Conservation (phyloP, 1,284 basidiomycete genomes). For the Farysia itapuensis region DNA sequence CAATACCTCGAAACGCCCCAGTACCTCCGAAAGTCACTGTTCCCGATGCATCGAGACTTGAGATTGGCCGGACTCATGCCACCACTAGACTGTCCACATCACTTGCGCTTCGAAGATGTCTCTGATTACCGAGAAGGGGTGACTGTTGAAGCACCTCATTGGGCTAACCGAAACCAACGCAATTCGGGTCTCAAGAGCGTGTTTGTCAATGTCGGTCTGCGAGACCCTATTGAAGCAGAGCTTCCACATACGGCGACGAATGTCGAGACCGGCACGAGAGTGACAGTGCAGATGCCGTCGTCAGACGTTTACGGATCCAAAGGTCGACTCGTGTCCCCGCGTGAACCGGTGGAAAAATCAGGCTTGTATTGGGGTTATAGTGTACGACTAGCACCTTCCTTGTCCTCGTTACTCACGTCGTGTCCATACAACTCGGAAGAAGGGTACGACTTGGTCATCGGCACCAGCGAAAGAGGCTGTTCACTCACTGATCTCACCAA, state of each 20-base stretch:
- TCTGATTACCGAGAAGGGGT: slow-evolving; percentile 56
- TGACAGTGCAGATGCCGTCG: slow-evolving; percentile 49
- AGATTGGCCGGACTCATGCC: slow-evolving; percentile 57
- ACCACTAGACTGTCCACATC: slow-evolving; percentile 58
- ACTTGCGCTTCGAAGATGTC: slow-evolving; percentile 53
- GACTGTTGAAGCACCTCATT: slow-evolving; percentile 31
- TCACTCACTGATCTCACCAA: slow-evolving; percentile 22
- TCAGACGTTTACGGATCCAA: background rate
- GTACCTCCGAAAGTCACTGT: slow-evolving; percentile 56
- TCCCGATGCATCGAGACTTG: slow-evolving; percentile 58
- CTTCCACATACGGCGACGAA: background rate
- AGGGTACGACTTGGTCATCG: slow-evolving; percentile 56
- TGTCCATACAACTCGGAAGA: slow-evolving; percentile 11
- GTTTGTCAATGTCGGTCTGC: slow-evolving; percentile 51
- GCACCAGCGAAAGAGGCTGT: slow-evolving; percentile 54
- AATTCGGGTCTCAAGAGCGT: slow-evolving; percentile 5
- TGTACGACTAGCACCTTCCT: slow-evolving; percentile 40
- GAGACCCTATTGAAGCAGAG: slow-evolving; percentile 42
- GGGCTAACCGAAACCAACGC: slow-evolving; percentile 2
- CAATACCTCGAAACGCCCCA: slow-evolving; percentile 60
- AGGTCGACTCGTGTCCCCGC: slow-evolving; percentile 46
- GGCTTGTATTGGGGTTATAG: slow-evolving; percentile 59
- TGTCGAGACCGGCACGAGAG: slow-evolving; percentile 34
- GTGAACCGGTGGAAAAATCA: slow-evolving; percentile 39
- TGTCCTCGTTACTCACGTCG: slow-evolving; percentile 34